Conservation (phyloP, 192 early-diverging fungal genomes). For the Umbelopsis ramanniana region DNA sequence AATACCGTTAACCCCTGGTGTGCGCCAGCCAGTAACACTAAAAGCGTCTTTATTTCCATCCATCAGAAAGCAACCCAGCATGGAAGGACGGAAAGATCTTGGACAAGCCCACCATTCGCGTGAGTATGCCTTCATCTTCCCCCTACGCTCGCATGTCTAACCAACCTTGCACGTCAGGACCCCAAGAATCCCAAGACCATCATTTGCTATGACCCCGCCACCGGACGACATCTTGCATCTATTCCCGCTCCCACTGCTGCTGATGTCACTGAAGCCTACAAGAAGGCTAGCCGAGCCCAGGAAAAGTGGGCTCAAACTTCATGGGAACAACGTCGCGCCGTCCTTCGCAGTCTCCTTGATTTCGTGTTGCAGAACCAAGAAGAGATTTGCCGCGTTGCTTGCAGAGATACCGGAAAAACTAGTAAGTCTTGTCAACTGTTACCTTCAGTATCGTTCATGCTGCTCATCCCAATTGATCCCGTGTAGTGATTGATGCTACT, state of each 20-base stretch:
- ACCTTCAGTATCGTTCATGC: too few relatives aligned
- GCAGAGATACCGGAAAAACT: conserved; percentile 83
- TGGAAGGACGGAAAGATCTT: conserved; percentile 56
- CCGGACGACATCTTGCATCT: conserved; percentile 70
- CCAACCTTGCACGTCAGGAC: conserved; percentile 38
- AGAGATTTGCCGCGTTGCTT: conserved; percentile 70
- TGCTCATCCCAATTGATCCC: neutral
- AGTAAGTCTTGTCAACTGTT: conserved; percentile 49
- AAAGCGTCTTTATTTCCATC: neutral
- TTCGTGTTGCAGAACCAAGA: conserved; percentile 77
- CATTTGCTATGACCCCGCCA: conserved; percentile 85
- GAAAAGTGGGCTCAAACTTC: conserved; percentile 67
- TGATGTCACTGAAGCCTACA: conserved; percentile 62
- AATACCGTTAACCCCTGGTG: neutral
- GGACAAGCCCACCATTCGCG: conserved; percentile 49
- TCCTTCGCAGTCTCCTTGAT: conserved; percentile 72
- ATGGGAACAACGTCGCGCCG: conserved; percentile 72
- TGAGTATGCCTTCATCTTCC: conserved; percentile 27
- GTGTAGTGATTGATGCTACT: conserved; percentile 72
- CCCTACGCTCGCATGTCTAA: neutral
- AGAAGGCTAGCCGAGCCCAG: conserved; percentile 67
- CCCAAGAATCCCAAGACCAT: conserved; percentile 58
- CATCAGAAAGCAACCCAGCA: conserved; percentile 47
- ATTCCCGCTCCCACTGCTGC: conserved; percentile 59
- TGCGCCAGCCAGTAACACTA: conserved; percentile 8